phyloP scores from a whole-genome alignment of 1,284 basidiomycete genomes.

The Naganishia sp. region DNA sequence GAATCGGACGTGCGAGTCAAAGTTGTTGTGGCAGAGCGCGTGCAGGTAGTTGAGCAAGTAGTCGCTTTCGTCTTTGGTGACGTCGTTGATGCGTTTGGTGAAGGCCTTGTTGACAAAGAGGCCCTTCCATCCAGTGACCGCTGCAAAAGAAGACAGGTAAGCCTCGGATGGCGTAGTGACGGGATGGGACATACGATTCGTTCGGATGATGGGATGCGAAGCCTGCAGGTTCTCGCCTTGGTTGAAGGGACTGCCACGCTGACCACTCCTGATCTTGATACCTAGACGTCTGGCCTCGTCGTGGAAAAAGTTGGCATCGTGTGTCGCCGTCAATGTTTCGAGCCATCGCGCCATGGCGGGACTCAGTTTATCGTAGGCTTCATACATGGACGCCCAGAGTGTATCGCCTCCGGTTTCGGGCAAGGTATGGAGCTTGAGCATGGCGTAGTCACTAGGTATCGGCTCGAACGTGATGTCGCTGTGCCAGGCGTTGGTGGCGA shows the following conservation, averaged over 20 bases:
- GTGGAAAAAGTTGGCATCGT: conserved; percentile 61
- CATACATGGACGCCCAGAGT: conserved; percentile 59
- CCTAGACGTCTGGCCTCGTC: conserved; percentile 46
- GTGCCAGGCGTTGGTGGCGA: conserved; percentile 41
- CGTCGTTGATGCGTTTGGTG: conserved; percentile 65
- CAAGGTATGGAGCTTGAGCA: conserved; percentile 63
- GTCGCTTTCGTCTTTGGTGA: conserved; percentile 64
- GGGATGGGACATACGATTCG: conserved; percentile 56
- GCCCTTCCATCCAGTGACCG: conserved; percentile 66
- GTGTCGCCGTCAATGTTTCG: conserved; percentile 64
- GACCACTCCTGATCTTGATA: conserved; percentile 39
- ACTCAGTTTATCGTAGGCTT: conserved; percentile 66
- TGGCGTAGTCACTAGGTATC: conserved; percentile 66
- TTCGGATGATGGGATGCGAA: conserved; percentile 58
- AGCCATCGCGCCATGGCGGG: conserved; percentile 62
- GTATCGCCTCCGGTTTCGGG: conserved; percentile 57
- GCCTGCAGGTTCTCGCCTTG: conserved; percentile 62
- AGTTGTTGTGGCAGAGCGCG: conserved; percentile 54
- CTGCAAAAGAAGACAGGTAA: conserved; percentile 38
- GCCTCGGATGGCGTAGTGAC: too few species aligned
- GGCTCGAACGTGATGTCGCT: conserved; percentile 70
- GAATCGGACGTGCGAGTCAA: conserved; percentile 65
- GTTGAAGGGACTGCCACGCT: conserved; percentile 63
- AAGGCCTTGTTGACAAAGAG: conserved; percentile 68
- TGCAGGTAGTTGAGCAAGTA: conserved; percentile 43